A percentile compares a stretch with the other conserved stretches of the same genome.
These are phyloP conservation scores for Podospora sp. DNA, from an alignment of 495 filamentous ascomycete species.

Conservation along the genomic window DNA sequence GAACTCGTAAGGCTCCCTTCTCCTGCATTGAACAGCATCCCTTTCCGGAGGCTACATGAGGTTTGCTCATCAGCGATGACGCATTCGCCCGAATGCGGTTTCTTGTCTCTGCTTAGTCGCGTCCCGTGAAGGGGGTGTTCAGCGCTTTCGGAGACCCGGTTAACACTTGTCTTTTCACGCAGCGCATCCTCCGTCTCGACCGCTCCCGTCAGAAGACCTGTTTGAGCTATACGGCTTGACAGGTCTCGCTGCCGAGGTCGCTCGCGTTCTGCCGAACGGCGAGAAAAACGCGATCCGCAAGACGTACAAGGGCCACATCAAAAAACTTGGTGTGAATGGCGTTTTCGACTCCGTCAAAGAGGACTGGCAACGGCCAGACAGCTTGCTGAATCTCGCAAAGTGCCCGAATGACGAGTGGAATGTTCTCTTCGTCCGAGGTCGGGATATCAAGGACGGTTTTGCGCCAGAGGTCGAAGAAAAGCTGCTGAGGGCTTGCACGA, in stretches of 20 bases:
- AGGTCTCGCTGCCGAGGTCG: slow-evolving; percentile 53
- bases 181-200: slow-evolving; percentile 48
- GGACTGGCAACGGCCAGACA: slow-evolving; percentile 40
- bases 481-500: slow-evolving; percentile 49
- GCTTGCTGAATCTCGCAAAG: slow-evolving; percentile 50
- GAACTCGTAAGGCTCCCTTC: slow-evolving; percentile 62
- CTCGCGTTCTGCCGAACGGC: slow-evolving; percentile 56
- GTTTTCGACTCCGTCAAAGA: slow-evolving; percentile 56
- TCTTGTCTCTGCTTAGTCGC: slow-evolving; percentile 14
- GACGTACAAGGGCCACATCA: slow-evolving; percentile 62
- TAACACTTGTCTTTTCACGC: slow-evolving; percentile 50
- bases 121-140: neutral
- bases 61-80: neutral
- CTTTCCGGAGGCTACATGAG: neutral
- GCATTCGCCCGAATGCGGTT: neutral
- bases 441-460: slow-evolving; percentile 59
- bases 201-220: slow-evolving; percentile 51
- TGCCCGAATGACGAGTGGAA: slow-evolving; percentile 61
- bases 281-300: slow-evolving; percentile 60
- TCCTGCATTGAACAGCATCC: slow-evolving; percentile 21
- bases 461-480: slow-evolving; percentile 33
- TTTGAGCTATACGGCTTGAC: slow-evolving; percentile 54
- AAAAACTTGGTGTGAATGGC: slow-evolving; percentile 55
- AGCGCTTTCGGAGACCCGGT: slow-evolving; percentile 42
- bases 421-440: slow-evolving; percentile 49